Evolutionary conservation across 176 grass and related monocot species (phyloP).

Genomic region (Triticum monococcum): DNA sequence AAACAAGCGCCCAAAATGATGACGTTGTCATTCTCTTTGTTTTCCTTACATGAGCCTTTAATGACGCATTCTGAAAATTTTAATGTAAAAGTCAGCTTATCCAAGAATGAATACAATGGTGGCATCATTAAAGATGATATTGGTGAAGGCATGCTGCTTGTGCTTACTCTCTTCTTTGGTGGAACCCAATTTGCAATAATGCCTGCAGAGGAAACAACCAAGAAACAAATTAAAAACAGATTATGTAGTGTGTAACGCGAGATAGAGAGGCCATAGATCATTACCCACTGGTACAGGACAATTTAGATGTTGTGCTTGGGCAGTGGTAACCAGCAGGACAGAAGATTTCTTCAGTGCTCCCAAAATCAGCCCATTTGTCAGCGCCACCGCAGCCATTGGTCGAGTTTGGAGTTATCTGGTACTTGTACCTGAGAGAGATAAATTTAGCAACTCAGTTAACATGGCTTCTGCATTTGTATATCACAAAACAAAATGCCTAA

Average conservation of each 20-base stretch:
- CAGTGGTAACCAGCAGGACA: slow-evolving; percentile 79
- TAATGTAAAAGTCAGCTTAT: slow-evolving; percentile 8
- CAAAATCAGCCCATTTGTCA: slow-evolving; percentile 79
- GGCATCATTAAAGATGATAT: background rate
- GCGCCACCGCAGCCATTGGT: slow-evolving; percentile 63
- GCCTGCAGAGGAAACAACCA: slow-evolving; percentile 49
- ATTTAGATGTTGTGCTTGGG: slow-evolving; percentile 56
- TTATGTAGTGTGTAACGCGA: background rate
- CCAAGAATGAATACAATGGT: background rate
- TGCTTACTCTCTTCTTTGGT: slow-evolving; percentile 59
- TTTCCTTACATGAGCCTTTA: slow-evolving; percentile 45
- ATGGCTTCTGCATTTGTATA: background rate
- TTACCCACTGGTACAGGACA: slow-evolving; percentile 73
- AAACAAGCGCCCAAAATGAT: slow-evolving; percentile 49
- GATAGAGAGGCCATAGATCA: slow-evolving; percentile 21
- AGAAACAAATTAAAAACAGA: background rate
- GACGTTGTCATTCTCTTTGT: slow-evolving; percentile 36
- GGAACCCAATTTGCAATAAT: slow-evolving; percentile 86
- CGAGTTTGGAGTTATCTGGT: slow-evolving; percentile 60
- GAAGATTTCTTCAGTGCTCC: slow-evolving; percentile 65
- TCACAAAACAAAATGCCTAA: background rate
- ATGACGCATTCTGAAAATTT: slow-evolving; percentile 74
- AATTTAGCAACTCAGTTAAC: background rate
- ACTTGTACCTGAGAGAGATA: slow-evolving; percentile 64
- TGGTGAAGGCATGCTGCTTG: background rate